Percentiles rank a stretch among this genome's conserved stretches.
These are phyloP conservation scores for Lepidium didymum DNA, from an alignment of 345 rosid genomes.

Conservation along the genomic window DNA sequence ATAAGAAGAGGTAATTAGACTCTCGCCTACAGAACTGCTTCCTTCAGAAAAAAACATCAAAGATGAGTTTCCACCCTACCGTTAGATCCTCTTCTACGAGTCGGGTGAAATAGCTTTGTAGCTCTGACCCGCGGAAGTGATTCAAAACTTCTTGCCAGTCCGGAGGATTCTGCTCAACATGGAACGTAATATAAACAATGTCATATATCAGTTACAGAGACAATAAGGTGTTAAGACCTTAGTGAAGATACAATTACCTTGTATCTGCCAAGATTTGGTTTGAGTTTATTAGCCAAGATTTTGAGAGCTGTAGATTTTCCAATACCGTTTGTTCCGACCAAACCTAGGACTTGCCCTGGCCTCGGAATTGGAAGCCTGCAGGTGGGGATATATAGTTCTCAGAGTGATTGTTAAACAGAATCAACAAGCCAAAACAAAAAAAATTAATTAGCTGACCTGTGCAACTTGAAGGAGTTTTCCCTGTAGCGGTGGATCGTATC, in stretches of 20 bases:
- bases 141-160: constrained; percentile 93
- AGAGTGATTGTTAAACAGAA: not conserved
- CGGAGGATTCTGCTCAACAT: constrained; percentile 66
- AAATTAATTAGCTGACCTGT: constrained; percentile 38
- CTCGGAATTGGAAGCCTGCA: constrained; percentile 85
- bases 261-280: constrained; percentile 87
- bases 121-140: constrained; percentile 78
- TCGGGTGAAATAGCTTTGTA: constrained; percentile 84
- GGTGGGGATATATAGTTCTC: not conserved
- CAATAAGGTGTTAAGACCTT: not conserved
- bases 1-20: not conserved
- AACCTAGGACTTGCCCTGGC: constrained; percentile 94
- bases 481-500: constrained; percentile 89
- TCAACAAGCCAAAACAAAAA: not conserved
- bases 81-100: constrained; percentile 80
- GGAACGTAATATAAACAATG: not conserved
- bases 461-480: constrained; percentile 72
- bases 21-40: not conserved
- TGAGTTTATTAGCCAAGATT: constrained; percentile 72
- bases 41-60: not conserved
- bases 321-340: constrained; percentile 96
- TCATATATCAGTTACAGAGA: not conserved
- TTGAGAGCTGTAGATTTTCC: constrained; percentile 95
- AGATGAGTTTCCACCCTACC: constrained; percentile 28
- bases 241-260: constrained; percentile 30